Percentiles rank a stretch among this genome's conserved stretches.
Conservation (phyloP, 2,329 filamentous ascomycete genomes). For the Pseudopithomyces maydicus region DNA sequence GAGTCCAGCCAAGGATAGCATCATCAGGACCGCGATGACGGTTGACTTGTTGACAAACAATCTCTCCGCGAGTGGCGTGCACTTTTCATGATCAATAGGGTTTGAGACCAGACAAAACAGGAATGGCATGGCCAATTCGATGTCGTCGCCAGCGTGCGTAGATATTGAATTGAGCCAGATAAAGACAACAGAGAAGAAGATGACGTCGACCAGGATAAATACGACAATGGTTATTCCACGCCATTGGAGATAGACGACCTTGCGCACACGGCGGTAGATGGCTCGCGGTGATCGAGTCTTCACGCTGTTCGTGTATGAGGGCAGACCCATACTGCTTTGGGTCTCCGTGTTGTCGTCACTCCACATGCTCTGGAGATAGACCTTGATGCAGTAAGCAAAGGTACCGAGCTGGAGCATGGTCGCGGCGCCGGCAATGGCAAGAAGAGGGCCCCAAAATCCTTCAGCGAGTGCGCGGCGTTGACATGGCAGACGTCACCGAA, state of each 20-base stretch:
- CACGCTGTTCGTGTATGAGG: constrained; percentile 71
- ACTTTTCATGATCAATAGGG: constrained; percentile 67
- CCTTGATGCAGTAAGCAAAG: constrained; percentile 84
- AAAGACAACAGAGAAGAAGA: constrained; percentile 93
- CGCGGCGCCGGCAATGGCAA: constrained; percentile 76
- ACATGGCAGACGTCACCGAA: constrained; percentile 93
- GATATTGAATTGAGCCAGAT: constrained; percentile 76
- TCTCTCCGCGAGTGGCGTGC: constrained; percentile 62
- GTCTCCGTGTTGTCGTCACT: constrained; percentile 73
- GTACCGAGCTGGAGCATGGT: constrained; percentile 83
- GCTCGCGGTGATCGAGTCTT: constrained; percentile 82
- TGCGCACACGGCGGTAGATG: constrained; percentile 82
- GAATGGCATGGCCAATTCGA: constrained; percentile 67
- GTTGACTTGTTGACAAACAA: constrained; percentile 77
- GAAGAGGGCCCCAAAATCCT: constrained; percentile 89
- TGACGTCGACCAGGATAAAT: constrained; percentile 86
- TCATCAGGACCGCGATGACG: constrained; percentile 78
- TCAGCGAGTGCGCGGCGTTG: constrained; percentile 83
- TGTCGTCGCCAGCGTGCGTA: constrained; percentile 58
- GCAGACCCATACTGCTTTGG: constrained; percentile 68
- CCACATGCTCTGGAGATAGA: constrained; percentile 82
- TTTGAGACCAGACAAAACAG: constrained; percentile 69
- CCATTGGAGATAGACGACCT: constrained; percentile 92
- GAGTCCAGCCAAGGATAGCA: constrained; percentile 81
- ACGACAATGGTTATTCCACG: constrained; percentile 87